phyloP scores from a whole-genome alignment of 352 stramenopile genomes.

The Globisporangium lucens region DNA sequence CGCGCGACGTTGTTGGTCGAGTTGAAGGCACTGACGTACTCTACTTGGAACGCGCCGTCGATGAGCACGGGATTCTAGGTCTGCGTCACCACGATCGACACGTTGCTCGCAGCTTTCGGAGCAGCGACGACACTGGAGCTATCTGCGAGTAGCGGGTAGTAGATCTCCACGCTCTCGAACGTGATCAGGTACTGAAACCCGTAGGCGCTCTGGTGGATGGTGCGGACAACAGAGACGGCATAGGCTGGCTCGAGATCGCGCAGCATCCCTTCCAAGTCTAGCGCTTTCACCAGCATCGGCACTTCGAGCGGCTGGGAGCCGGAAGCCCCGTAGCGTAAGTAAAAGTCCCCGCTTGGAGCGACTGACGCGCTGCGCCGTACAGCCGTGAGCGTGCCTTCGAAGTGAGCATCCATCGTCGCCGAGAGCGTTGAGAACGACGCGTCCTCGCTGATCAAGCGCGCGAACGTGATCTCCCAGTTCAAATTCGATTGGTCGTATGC shows the following conservation, averaged over 20 bases:
- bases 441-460: constrained; percentile 30
- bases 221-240: constrained; percentile 23
- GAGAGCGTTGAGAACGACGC: constrained; percentile 38
- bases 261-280: constrained; percentile 33
- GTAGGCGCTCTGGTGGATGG: constrained; percentile 23
- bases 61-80: constrained; percentile 40
- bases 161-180: constrained; percentile 51
- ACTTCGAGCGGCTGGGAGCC: constrained; percentile 18
- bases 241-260: constrained; percentile 34
- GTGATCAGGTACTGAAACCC: constrained; percentile 50
- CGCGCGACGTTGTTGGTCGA: constrained; percentile 23
- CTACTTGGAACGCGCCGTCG: constrained; percentile 42
- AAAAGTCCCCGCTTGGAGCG: constrained; percentile 33
- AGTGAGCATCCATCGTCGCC: constrained; percentile 23
- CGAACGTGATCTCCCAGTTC: constrained; percentile 57
- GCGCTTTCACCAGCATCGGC: constrained; percentile 18
- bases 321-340: constrained; percentile 42
- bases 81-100: constrained; percentile 23
- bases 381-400: constrained; percentile 38
- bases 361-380: constrained; percentile 15
- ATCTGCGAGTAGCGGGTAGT: constrained; percentile 27
- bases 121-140: constrained; percentile 20
- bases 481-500: constrained; percentile 31
- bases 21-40: constrained; percentile 47
- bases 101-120: constrained; percentile 4